These are phyloP conservation scores for Dothistroma pini DNA, from an alignment of 2,329 filamentous ascomycete species.

Conservation along the genomic window DNA sequence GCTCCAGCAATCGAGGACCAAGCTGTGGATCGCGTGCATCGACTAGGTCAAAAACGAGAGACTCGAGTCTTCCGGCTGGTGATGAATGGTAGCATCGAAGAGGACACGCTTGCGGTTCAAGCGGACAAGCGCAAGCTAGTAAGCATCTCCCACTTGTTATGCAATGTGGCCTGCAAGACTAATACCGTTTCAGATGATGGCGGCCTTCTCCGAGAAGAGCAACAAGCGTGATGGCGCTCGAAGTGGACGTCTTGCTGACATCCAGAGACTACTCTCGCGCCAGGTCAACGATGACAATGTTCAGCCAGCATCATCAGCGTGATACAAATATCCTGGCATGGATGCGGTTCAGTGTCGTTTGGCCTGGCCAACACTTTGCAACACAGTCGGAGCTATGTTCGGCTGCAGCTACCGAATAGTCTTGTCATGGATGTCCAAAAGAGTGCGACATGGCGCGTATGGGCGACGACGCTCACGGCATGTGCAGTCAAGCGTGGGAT, in stretches of 20 bases:
- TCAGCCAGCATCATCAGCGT: not conserved
- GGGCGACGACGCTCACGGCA: not conserved
- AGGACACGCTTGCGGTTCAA: slow-evolving; percentile 75
- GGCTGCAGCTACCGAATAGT: not conserved
- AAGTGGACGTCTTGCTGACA: slow-evolving; percentile 45
- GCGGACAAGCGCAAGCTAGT: slow-evolving; percentile 67
- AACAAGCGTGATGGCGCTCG: slow-evolving; percentile 51
- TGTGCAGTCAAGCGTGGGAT: not conserved
- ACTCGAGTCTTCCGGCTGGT: slow-evolving; percentile 79
- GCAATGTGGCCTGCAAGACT: not conserved
- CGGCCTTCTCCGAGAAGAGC: slow-evolving; percentile 73
- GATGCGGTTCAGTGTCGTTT: not conserved
- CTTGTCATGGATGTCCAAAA: not conserved
- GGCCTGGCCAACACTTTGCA: not conserved
- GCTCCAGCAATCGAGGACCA: slow-evolving; percentile 91
- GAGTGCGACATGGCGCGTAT: not conserved
- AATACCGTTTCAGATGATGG: slow-evolving; percentile 51
- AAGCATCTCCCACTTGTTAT: not conserved
- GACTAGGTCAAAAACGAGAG: slow-evolving; percentile 74
- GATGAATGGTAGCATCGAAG: slow-evolving; percentile 76
- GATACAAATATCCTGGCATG: not conserved
- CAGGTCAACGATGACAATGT: not conserved
- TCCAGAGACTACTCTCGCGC: slow-evolving; percentile 38
- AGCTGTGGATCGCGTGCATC: slow-evolving; percentile 88
- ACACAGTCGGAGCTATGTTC: not conserved